phyloP scores from a whole-genome alignment of 1,284 basidiomycete species.

The Melampsora americana region DNA sequence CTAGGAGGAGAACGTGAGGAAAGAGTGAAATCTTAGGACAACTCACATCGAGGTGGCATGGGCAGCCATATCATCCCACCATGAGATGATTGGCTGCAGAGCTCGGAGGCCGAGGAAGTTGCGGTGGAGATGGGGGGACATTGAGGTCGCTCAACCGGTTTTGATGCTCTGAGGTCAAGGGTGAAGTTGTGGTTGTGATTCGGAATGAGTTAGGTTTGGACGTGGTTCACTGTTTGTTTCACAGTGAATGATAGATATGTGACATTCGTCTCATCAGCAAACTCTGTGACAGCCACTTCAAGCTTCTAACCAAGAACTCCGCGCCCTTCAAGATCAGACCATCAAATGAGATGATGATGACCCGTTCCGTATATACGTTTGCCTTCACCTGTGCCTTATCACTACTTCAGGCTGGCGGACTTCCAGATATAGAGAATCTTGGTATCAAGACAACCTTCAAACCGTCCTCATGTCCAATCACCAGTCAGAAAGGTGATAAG shows the following conservation, averaged over 20 bases:
- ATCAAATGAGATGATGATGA: background rate
- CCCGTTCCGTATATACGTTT: background rate
- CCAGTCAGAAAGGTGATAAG: conserved; percentile 11
- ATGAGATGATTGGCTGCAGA: background rate
- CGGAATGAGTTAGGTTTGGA: background rate
- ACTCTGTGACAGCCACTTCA: too few species aligned
- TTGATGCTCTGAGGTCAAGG: background rate
- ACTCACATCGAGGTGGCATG: background rate
- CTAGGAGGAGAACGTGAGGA: background rate
- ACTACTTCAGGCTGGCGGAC: background rate
- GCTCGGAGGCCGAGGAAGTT: background rate
- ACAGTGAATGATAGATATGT: too few species aligned
- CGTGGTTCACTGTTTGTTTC: too few species aligned
- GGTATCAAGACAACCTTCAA: conserved; percentile 12
- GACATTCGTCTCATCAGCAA: too few species aligned
- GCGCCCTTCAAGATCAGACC: background rate
- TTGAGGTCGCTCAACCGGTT: background rate
- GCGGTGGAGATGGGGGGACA: background rate
- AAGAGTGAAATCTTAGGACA: background rate
- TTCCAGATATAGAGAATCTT: background rate
- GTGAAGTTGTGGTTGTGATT: background rate
- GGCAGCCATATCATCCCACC: background rate
- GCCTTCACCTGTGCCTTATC: background rate
- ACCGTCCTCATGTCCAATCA: conserved; percentile 21
- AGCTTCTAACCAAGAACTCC: too few species aligned